These are phyloP conservation scores for Galium porrigens DNA, from an alignment of 305 asterid genomes.

Conservation along the genomic window DNA sequence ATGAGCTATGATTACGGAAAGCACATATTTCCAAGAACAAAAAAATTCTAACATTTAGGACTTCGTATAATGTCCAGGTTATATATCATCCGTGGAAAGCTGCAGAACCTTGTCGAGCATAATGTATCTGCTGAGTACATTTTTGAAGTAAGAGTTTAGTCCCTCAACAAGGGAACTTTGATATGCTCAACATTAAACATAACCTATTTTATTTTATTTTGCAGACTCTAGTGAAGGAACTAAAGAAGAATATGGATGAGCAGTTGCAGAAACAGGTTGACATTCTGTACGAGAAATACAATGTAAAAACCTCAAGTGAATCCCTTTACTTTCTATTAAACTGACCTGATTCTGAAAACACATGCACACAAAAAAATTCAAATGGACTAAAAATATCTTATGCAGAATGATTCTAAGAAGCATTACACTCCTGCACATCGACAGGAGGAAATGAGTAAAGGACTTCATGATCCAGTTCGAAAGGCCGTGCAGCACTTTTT, in stretches of 20 bases:
- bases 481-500: slow-evolving; percentile 57
- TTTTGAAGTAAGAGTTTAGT: slow-evolving; percentile 41
- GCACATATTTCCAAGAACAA: background rate
- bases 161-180: slow-evolving; percentile 8
- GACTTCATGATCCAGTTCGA: slow-evolving; percentile 36
- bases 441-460: slow-evolving; percentile 26
- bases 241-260: slow-evolving; percentile 46
- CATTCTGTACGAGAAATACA: slow-evolving; percentile 43
- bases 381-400: slow-evolving; percentile 1
- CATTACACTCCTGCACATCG: slow-evolving; percentile 4
- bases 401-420: slow-evolving; percentile 25
- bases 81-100: slow-evolving; percentile 55
- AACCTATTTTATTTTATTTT: slow-evolving; percentile 6
- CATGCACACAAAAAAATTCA: background rate
- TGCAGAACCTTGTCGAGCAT: slow-evolving; percentile 71
- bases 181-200: slow-evolving; percentile 13
- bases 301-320: slow-evolving; percentile 25
- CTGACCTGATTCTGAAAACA: background rate
- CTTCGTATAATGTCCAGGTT: slow-evolving; percentile 33
- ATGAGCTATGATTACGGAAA: background rate
- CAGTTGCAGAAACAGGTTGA: slow-evolving; percentile 40
- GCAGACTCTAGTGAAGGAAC: slow-evolving; percentile 57
- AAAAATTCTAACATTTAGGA: slow-evolving; percentile 16
- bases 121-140: slow-evolving; percentile 67
- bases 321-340: background rate